These are phyloP conservation scores for Curvularia verruculosa DNA, from an alignment of 2,329 filamentous ascomycete genomes.

Conservation along the genomic window DNA sequence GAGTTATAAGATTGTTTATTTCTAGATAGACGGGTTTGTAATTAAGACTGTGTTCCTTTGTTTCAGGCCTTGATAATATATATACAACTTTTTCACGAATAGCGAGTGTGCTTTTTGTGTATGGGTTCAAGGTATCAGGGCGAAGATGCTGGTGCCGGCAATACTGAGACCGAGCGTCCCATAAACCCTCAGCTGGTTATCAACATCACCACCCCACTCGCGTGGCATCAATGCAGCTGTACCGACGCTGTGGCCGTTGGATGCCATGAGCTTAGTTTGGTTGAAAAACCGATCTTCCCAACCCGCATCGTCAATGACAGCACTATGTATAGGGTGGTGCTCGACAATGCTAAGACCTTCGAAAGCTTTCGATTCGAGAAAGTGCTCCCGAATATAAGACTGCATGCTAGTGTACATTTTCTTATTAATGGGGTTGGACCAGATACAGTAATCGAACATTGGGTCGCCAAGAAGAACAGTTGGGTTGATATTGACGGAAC, in stretches of 20 bases:
- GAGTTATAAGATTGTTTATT: too few species aligned
- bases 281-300: not conserved
- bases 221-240: conserved; percentile 18
- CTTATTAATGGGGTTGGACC: conserved; percentile 39
- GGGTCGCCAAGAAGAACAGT: conserved; percentile 33
- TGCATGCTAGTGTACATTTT: conserved; percentile 29
- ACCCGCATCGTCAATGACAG: conserved; percentile 7
- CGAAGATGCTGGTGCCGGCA: conserved; percentile 2
- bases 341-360: conserved; percentile 21
- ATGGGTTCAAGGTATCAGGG: conserved; percentile 12
- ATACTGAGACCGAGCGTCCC: conserved; percentile 19
- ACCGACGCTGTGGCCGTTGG: conserved; percentile 22
- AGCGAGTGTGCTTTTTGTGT: conserved; percentile 32
- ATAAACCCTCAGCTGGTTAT: conserved; percentile 26
- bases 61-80: conserved; percentile 26
- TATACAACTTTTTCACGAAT: conserved; percentile 27
- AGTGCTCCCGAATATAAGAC: not conserved
- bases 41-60: too few species aligned
- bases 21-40: too few species aligned
- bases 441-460: conserved; percentile 23
- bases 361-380: conserved; percentile 11
- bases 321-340: conserved; percentile 18
- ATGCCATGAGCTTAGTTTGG: not conserved
- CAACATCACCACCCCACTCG: conserved; percentile 32
- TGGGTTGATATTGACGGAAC: conserved; percentile 43